These are phyloP conservation scores for Evernia prunastri DNA, from an alignment of 495 filamentous ascomycete species.

Conservation along the genomic window DNA sequence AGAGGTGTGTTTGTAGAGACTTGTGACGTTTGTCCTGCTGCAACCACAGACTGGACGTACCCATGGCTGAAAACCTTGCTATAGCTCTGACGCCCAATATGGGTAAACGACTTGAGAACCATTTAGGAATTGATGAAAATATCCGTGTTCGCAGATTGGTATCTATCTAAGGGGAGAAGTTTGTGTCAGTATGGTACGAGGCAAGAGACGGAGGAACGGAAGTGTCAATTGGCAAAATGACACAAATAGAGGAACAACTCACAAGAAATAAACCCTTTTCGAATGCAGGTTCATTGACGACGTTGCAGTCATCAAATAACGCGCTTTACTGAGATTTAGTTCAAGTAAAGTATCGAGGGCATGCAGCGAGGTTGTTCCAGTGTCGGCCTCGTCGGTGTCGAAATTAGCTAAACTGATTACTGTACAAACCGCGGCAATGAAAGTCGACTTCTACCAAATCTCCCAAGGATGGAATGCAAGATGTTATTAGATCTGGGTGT, in stretches of 20 bases:
- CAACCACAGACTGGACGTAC: conserved; percentile 95
- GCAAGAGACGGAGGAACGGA: not conserved
- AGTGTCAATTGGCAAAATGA: not conserved
- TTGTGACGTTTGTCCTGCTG: conserved; percentile 84
- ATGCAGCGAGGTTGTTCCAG: conserved; percentile 7
- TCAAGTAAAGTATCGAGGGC: conserved; percentile 2
- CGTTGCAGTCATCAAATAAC: conserved; percentile 57
- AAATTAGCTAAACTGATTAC: not conserved
- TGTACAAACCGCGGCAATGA: not conserved
- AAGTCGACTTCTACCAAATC: not conserved
- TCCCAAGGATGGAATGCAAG: not conserved
- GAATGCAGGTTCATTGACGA: conserved; percentile 65
- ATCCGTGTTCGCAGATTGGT: too few species aligned
- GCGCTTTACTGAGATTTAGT: conserved; percentile 9
- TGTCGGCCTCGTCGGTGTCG: not conserved
- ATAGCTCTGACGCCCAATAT: conserved; percentile 94
- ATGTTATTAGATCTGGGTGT: not conserved
- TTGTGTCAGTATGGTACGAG: conserved; percentile 8
- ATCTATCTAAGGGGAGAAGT: not conserved
- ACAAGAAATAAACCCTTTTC: conserved; percentile 6
- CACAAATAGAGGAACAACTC: not conserved
- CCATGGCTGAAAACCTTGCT: conserved; percentile 94
- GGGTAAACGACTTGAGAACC: conserved; percentile 75
- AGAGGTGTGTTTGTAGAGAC: conserved; percentile 63
- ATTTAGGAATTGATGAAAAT: too few species aligned